phyloP scores from a whole-genome alignment of 192 early-diverging fungal genomes.

The Rhizoclosmatium globosum region DNA sequence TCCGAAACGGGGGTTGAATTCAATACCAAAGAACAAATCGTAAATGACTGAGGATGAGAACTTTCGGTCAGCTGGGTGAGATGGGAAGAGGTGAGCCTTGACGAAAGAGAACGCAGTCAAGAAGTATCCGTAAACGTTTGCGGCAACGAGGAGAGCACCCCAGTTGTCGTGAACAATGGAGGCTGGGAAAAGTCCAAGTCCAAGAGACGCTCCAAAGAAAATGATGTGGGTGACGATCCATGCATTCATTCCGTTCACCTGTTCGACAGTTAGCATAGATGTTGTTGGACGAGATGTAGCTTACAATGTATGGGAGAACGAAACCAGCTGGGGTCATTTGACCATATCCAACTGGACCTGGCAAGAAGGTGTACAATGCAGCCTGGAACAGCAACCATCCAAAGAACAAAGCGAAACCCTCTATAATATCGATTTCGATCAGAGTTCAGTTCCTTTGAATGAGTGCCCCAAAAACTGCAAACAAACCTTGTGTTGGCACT shows the following conservation, averaged over 20 bases:
- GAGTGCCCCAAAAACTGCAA: neutral
- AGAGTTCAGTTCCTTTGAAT: constrained; percentile 19
- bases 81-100: constrained; percentile 76
- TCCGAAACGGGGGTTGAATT: constrained; percentile 83
- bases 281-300: neutral
- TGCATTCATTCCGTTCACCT: constrained; percentile 79
- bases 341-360: constrained; percentile 76
- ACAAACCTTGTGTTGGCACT: constrained; percentile 46
- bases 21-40: constrained; percentile 83
- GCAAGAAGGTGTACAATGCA: constrained; percentile 69
- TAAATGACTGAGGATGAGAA: constrained; percentile 78
- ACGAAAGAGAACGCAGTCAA: constrained; percentile 74
- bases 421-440: constrained; percentile 12
- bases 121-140: constrained; percentile 81
- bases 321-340: constrained; percentile 81
- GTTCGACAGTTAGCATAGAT: neutral
- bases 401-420: constrained; percentile 66
- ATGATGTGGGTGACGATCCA: constrained; percentile 68
- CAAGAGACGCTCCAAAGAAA: constrained; percentile 69
- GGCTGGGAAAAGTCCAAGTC: constrained; percentile 68
- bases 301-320: constrained; percentile 76
- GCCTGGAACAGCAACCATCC: constrained; percentile 78
- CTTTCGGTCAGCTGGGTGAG: constrained; percentile 80
- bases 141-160: constrained; percentile 73
- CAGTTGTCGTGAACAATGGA: constrained; percentile 81